Evolutionary conservation across 352 stramenopile genomes (phyloP), one percentile per base, ranked within the genome.

Genomic region (Labyrinthula sp.): DNA sequence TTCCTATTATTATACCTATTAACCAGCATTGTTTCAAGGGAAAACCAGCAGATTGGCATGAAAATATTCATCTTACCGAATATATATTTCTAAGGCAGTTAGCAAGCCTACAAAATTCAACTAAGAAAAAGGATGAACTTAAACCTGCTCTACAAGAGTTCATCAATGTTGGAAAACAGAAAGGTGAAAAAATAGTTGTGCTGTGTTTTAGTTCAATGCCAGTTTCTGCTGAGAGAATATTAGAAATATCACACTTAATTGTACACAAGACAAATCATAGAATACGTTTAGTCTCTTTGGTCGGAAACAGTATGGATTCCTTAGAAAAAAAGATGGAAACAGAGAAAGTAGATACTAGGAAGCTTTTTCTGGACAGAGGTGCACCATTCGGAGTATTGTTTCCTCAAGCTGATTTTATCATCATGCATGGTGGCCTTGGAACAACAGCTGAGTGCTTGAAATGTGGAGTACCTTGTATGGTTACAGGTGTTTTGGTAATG

Each of bases 41-140:
- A 5, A 52, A 52, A 18, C 43, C 43, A 3, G 10, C 30, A n/a
- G 43, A 52, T 15, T 52, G 43, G 43, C 43, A 52, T 28, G 10
- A 5, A 4, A 27, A 52, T 50, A 35, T 35, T 6, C n/a, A 10
- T 0, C 26, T 52, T 10, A 52, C 43, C 18, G 43, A 52, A 18
- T 52, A 45, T 35, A 52, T 52, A 12, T 52, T 52, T 54, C 34
- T 52, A n/a, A 23, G 43, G 12, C 23, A n/a, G 7, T 31, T 18
- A 3, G 43, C 43, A 5, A 28, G 40, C 9, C 43, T 35, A 38
- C n/a, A n/a, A n/a, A n/a, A n/a, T n/a, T n/a, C n/a, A n/a, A n/a
- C n/a, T n/a, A n/a, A n/a, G n/a, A n/a, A n/a, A n/a, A n/a, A n/a
- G n/a, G n/a, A n/a, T n/a, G 12, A 38, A 7, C 15, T 52, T 8